Percentiles rank a stretch among this genome's conserved stretches.
Conservation (phyloP, 179 eudicot genomes). For the Corrigiola litoralis region DNA sequence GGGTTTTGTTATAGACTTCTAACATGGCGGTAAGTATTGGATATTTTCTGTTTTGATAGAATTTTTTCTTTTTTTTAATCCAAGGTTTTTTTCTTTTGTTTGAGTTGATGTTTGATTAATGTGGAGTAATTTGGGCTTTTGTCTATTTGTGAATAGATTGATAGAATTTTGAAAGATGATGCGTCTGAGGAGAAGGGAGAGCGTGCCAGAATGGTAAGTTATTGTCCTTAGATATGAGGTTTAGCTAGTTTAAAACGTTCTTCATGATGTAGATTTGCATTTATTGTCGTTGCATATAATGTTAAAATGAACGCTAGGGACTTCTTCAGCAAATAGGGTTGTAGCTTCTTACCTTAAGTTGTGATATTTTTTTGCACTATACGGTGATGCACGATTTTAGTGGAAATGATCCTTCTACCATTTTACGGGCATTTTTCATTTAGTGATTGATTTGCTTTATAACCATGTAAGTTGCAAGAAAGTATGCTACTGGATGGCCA, state of each 20-base stretch:
- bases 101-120: background rate
- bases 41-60: background rate
- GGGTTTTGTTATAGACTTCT: background rate
- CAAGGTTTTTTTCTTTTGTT: background rate
- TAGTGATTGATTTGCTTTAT: no score
- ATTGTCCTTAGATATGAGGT: background rate
- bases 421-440: no score
- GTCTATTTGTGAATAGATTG: slow-evolving; percentile 33
- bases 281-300: no score
- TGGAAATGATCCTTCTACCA: no score
- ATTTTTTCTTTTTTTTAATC: background rate
- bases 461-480: background rate
- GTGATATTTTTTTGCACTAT: no score
- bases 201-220: slow-evolving; percentile 89
- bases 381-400: no score
- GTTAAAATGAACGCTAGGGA: no score
- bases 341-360: no score
- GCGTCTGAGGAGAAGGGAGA: slow-evolving; percentile 97
- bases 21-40: slow-evolving; percentile 28
- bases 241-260: background rate
- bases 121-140: slow-evolving; percentile 4
- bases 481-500: background rate
- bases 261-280: no score
- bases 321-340: no score
- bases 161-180: slow-evolving; percentile 75